phyloP scores from a whole-genome alignment of 169 alveolate species.

The Plasmodium blacklocki region DNA sequence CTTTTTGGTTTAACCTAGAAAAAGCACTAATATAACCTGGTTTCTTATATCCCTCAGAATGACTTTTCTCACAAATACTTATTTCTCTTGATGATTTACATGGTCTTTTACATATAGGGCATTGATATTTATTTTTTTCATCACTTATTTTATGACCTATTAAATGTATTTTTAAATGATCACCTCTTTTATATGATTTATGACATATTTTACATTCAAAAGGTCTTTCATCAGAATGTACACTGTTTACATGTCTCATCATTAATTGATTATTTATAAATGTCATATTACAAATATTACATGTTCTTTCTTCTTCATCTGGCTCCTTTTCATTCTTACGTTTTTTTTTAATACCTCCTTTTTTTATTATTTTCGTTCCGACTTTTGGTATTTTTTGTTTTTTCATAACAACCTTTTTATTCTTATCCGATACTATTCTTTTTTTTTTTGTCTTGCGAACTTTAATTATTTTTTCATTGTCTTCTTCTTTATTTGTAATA shows the following conservation, averaged over 20 bases:
- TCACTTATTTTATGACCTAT: slow-evolving; percentile 25
- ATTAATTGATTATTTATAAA: slow-evolving; percentile 50
- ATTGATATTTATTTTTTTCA: slow-evolving; percentile 34
- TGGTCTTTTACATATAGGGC: slow-evolving; percentile 39
- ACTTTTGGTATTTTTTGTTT: background rate
- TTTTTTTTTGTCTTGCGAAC: background rate
- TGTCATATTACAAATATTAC: slow-evolving; percentile 27
- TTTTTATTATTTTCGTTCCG: background rate
- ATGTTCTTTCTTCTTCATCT: slow-evolving; percentile 30
- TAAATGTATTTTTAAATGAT: slow-evolving; percentile 49
- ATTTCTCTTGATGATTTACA: slow-evolving; percentile 27
- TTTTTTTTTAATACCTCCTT: background rate
- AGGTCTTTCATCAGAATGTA: slow-evolving; percentile 66
- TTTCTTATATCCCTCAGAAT: background rate
- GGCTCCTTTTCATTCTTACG: background rate
- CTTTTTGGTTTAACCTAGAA: background rate
- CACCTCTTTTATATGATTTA: slow-evolving; percentile 56
- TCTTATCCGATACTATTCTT: background rate
- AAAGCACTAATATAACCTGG: background rate
- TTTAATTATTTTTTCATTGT: background rate
- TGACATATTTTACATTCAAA: slow-evolving; percentile 48
- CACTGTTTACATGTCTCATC: slow-evolving; percentile 57
- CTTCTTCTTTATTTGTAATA: background rate
- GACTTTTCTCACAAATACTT: slow-evolving; percentile 21
- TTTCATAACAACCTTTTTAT: background rate